Evolutionary conservation across 2,329 filamentous ascomycete species (phyloP).

Genomic region (Fusarium pseudonygamai): DNA sequence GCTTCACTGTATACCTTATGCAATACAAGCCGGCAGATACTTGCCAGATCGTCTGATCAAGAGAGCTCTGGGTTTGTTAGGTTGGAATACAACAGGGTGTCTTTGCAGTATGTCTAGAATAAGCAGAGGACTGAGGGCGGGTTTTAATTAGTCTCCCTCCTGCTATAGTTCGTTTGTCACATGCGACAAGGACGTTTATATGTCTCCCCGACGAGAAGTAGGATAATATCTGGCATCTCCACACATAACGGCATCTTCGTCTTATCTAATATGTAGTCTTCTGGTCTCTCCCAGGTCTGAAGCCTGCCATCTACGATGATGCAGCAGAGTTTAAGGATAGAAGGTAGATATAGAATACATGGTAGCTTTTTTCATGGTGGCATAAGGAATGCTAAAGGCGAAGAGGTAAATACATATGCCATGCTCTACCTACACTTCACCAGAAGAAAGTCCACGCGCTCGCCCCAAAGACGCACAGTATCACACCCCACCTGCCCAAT

Average conservation of each 20-base stretch:
- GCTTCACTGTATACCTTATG: too few relatives aligned
- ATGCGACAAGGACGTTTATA: not conserved
- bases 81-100: not conserved
- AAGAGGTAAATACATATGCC: not conserved
- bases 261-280: not conserved
- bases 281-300: too few relatives aligned
- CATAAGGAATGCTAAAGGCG: too few relatives aligned
- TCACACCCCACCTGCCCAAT: fast-evolving
- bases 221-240: fast-evolving
- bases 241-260: fast-evolving
- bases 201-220: fast-evolving
- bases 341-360: too few relatives aligned
- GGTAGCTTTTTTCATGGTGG: too few relatives aligned
- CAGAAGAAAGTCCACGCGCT: not conserved
- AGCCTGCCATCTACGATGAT: too few relatives aligned
- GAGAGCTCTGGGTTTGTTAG: fast-evolving
- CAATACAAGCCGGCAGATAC: not conserved
- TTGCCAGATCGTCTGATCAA: too few relatives aligned
- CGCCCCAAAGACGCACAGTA: fast-evolving
- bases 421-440: not conserved
- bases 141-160: fast-evolving
- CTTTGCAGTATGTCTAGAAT: not conserved
- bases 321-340: too few relatives aligned
- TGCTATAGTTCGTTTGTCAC: fast-evolving
- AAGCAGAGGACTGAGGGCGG: fast-evolving